Evolutionary conservation across 768 basidiomycete species (phyloP), one percentile per base, ranked within the genome.

Genomic region (Boletus coccyginus): DNA sequence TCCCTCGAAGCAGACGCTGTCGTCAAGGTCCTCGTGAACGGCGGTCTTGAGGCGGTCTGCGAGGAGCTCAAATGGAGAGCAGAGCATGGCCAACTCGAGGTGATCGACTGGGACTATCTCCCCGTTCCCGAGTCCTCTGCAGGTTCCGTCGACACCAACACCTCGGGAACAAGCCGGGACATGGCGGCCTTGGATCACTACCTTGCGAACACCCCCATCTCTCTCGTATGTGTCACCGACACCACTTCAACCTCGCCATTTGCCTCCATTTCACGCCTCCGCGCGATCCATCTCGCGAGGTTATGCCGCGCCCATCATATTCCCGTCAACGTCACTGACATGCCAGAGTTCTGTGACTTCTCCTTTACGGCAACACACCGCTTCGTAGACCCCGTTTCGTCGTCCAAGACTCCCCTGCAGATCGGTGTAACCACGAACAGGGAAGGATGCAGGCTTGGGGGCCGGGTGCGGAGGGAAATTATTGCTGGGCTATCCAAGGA

Each of bases 361-460:
- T 86, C 90, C 0, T 94, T 96, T 73, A 81, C 89, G 0, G 83
- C 94, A 1, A 83, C 88, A 0, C 92, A 98, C 61, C 88, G 95
- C 4, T 94, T 97, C 64, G 68, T 77, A 9, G 81, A 85, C 65
- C 62, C 78, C 4, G 62, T 68, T 12, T 75, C 74, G 1, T 78
- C 78, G 6, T 67, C 68, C 36, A 73, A 77, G 16, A 81, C 82
- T 1, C 66, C 84, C 3, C 72, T 92, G 1, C 90, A 90, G 66
- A 73, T 99, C 21, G 91, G 88, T 0, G 81, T 98, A 3, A 91
- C 94, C 4, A 95, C 95, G 0, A 98, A 97, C 62, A 93, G 93
- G 0, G 83, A 88, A 59, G 96, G 94, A 2, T 98, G 96, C 64
- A 77, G 96, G 7, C 77, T 99, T 5, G 87, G 87, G 0, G 81